phyloP scores from a whole-genome alignment of 2,329 filamentous ascomycete species.

The Nigrospora sphaerica region DNA sequence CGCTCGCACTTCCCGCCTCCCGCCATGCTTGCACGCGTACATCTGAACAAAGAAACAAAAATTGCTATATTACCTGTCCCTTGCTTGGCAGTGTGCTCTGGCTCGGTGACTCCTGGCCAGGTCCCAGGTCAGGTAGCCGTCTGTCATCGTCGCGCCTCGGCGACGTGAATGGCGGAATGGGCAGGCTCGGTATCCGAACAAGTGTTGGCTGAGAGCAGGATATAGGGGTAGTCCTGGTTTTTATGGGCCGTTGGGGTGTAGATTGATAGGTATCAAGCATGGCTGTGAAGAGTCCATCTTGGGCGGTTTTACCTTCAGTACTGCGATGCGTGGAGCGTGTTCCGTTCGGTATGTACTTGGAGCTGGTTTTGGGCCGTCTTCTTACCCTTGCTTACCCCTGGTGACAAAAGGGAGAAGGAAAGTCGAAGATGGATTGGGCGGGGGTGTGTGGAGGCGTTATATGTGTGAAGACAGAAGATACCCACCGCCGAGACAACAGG shows the following conservation, averaged over 20 bases:
- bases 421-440: slow-evolving; percentile 22
- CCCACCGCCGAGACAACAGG: slow-evolving; percentile 33
- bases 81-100: too few relatives aligned
- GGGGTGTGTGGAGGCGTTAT: slow-evolving; percentile 12
- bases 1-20: too few relatives aligned
- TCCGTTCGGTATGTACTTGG: background rate
- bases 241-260: too few relatives aligned
- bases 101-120: too few relatives aligned
- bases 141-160: too few relatives aligned
- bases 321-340: background rate
- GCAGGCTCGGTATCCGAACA: too few relatives aligned
- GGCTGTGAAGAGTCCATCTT: background rate
- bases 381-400: slow-evolving; percentile 29
- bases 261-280: too few relatives aligned
- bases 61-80: slow-evolving; percentile 4
- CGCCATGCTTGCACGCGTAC: too few relatives aligned
- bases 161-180: too few relatives aligned
- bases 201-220: too few relatives aligned
- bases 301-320: background rate
- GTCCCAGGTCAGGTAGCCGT: too few relatives aligned
- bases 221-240: too few relatives aligned
- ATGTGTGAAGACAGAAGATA: slow-evolving; percentile 32
- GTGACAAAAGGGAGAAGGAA: slow-evolving; percentile 25
- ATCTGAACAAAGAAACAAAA: slow-evolving; percentile 13
- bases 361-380: slow-evolving; percentile 6